Base-by-base conservation (phyloP, 768 basidiomycete genomes). In the Udeniomyces megalosporus region DNA sequence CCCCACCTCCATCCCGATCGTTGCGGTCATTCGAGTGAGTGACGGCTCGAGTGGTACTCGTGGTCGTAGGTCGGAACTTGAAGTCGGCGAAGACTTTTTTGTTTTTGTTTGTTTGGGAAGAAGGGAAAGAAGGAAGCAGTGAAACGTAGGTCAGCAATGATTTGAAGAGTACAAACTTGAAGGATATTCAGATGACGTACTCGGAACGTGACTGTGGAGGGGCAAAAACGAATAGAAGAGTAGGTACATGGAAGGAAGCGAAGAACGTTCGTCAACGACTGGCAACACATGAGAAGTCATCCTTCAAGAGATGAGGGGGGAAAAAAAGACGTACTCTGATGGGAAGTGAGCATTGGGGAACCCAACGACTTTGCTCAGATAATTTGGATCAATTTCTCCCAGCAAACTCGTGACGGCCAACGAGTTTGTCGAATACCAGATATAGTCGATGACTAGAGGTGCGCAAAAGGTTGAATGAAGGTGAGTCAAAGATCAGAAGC, bases 341-440 rank as follows among this genome's bases (percentile, higher is more conserved):
- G 93, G 90, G 79, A 91, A 95, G 71, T 96, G 89, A 1, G 84
- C 81, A 73, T 96, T 92, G 31, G 95, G 95, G 79, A 97, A 97
- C 42, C 95, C 95, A 49, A 96, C 93, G 20, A 82, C 82, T 76
- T 88, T 88, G 67, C 85, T 82, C 71, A 96, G 72, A 76, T 99
- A 99, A 28, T 71, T 71, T 68, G 78, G 79, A 71, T 96, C 91
- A 62, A 96, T 83, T 72, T 86, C 88, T 15, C 87, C 87, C 48
- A 97, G 77, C n/a, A 93, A 82, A 24, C 84, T 83, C 65, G 84
- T 90, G 29, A 87, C 82, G 11, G 80, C 78, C 54, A 97, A 67
- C 64, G 82, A 88, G 53, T 78, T 76, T 0, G 82, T 80, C 62
- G 85, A 81, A 73, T 88, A 91, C 86, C 90, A 99, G 69, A 99